These are phyloP conservation scores for Chaetomiaceae sp. DNA, from an alignment of 2,329 filamentous ascomycete genomes.

Conservation along the genomic window DNA sequence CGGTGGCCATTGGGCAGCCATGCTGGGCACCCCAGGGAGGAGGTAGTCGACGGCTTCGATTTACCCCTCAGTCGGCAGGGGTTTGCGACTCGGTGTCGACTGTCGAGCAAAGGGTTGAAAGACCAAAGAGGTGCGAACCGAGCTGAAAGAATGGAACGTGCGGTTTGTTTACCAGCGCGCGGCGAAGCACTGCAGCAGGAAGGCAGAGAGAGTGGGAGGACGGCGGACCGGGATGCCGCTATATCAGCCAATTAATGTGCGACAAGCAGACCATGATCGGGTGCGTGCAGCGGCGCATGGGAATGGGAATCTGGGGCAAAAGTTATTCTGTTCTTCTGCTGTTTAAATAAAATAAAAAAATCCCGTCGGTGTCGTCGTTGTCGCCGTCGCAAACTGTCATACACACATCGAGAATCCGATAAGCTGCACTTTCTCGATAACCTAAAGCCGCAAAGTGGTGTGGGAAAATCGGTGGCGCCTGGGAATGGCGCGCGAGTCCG, in stretches of 20 bases:
- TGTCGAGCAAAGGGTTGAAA: not conserved
- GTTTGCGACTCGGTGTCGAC: not conserved
- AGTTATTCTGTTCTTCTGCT: no score
- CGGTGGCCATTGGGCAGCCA: conserved; percentile 59
- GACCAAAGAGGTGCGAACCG: no score
- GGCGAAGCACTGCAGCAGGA: conserved; percentile 1
- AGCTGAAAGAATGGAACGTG: no score
- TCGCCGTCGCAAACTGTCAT: not conserved
- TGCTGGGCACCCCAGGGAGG: conserved; percentile 14
- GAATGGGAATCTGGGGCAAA: no score
- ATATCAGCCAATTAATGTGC: conserved; percentile 29
- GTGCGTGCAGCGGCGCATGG: conserved; percentile 20
- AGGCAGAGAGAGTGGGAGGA: not conserved
- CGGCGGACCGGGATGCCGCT: conserved; percentile 16
- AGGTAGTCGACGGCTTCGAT: not conserved
- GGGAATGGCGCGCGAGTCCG: not conserved
- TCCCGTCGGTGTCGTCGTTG: not conserved
- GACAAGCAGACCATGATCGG: conserved; percentile 25
- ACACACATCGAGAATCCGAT: conserved; percentile 1
- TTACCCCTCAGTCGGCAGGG: not conserved
- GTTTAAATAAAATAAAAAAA: not conserved
- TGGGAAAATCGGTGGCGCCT: conserved; percentile 4
- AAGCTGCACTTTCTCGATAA: conserved; percentile 13
- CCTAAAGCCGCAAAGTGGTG: not conserved
- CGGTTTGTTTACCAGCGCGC: conserved; percentile 15